Conservation (phyloP, 2,329 filamentous ascomycete genomes). For the Penicillium aurantiogriseum region DNA sequence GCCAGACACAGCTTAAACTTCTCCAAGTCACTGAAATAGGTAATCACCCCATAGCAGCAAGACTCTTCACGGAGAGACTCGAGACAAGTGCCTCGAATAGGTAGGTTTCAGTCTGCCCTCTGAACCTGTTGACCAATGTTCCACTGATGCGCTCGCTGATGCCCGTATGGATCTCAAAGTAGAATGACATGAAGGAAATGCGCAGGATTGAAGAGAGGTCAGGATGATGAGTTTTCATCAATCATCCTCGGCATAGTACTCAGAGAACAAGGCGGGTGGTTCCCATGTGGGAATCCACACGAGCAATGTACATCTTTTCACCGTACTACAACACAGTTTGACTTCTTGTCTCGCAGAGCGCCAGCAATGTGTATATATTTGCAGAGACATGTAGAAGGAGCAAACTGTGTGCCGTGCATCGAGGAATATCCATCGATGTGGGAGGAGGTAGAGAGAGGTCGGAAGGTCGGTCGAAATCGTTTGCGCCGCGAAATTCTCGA, state of each 20-base stretch:
- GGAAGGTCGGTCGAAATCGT: slow-evolving; percentile 35
- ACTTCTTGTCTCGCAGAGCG: slow-evolving; percentile 48
- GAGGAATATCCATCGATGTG: slow-evolving; percentile 26
- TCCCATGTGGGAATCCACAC: slow-evolving; percentile 55
- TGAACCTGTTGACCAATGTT: slow-evolving; percentile 35
- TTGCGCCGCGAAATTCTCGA: slow-evolving; percentile 42
- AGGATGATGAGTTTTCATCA: slow-evolving; percentile 26
- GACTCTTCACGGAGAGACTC: slow-evolving; percentile 4
- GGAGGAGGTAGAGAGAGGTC: slow-evolving; percentile 25
- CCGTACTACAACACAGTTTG: slow-evolving; percentile 58
- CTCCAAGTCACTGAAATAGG: slow-evolving; percentile 14
- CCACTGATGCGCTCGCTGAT: slow-evolving; percentile 57
- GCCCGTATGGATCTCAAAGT: slow-evolving; percentile 26
- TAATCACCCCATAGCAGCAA: slow-evolving; percentile 20
- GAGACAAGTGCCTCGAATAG: not conserved
- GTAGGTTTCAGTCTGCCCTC: slow-evolving; percentile 3
- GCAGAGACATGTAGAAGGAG: slow-evolving; percentile 37
- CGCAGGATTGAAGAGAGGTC: slow-evolving; percentile 30
- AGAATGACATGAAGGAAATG: slow-evolving; percentile 25
- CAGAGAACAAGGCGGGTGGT: slow-evolving; percentile 27
- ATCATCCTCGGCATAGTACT: slow-evolving; percentile 34
- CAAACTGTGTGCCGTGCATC: slow-evolving; percentile 33
- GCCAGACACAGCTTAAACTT: not conserved
- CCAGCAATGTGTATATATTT: slow-evolving; percentile 24
- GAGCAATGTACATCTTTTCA: slow-evolving; percentile 35